Evolutionary conservation across 208 protist genomes (phyloP), one percentile per base, ranked within the genome.

Genomic region (Borovskyia barvae): DNA sequence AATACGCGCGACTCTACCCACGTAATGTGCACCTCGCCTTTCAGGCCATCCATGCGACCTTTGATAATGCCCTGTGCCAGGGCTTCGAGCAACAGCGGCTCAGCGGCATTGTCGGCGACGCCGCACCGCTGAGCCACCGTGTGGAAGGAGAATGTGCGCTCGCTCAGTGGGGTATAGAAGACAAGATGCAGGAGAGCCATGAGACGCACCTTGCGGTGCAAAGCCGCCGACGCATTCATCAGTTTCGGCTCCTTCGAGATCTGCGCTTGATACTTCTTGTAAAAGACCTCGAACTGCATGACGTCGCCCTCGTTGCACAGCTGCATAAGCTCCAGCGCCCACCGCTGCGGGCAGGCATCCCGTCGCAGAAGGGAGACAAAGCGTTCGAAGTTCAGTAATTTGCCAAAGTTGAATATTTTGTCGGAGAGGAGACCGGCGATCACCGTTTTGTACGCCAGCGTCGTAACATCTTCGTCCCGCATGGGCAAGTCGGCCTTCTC

Each of bases 151-250:
- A 98, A 87, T 6, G 69, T 87, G 58, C 94, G 89, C 64, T 97
- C 76, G 35, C 93, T 88, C n/a, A 96, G 78, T 8, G 96, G 92
- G 2, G 87, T 92, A 61, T 87, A 86, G 73, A 98, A 98, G 32
- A 98, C 87, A 8, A 98, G 77, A 64, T 99, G 91, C 8, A 98
- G 93, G 22, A 99, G 77, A 15, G 85, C 80, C 73, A 98, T 96
- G 35, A 99, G 87, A 11, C 90, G 82, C 43, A 98, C 93, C 70
- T 77, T 89, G 25, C 51, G 59, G 37, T 77, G 60, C 26, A 75
- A 68, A 5, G 63, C 56, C 17, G 52, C 54, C 3, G 60, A 26
- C 0, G 72, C 79, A 20, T 20, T 37, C 15, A 61, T 47, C 1
- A 94, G 65, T 37, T 60, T 50, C 19, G 41, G 57, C 53, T 77